Evolutionary conservation across 176 grass and related monocot species (phyloP).

Genomic region (Aegilops umbellulata): DNA sequence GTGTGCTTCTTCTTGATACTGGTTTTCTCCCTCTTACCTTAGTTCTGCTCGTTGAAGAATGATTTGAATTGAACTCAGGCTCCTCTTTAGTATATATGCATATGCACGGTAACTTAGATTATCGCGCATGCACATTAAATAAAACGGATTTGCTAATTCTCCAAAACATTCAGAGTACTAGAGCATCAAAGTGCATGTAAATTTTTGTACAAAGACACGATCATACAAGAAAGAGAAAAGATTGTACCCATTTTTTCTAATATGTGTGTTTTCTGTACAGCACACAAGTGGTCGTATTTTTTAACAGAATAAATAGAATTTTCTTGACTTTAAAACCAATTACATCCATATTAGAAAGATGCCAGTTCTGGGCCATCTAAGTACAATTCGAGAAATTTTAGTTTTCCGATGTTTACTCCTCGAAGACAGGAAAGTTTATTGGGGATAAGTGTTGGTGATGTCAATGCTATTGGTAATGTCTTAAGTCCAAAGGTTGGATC

Average conservation of each 20-base stretch:
- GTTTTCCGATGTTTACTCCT: background rate
- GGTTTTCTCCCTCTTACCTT: background rate
- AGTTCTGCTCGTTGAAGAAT: background rate
- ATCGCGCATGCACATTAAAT: background rate
- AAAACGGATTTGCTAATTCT: background rate
- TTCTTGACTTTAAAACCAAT: background rate
- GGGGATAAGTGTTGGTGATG: background rate
- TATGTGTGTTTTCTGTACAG: background rate
- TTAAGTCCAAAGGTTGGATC: background rate
- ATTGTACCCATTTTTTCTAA: background rate
- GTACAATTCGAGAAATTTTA: background rate
- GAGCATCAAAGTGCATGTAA: background rate
- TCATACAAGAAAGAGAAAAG: background rate
- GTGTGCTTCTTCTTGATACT: conserved; percentile 1
- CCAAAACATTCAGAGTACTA: background rate
- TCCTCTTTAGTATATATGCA: background rate
- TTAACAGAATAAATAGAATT: background rate
- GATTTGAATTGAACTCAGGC: background rate
- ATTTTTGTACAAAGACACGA: background rate
- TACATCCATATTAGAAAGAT: background rate
- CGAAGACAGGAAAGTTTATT: background rate
- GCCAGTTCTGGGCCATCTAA: background rate
- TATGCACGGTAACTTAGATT: background rate
- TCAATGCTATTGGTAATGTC: background rate
- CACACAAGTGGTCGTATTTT: background rate